Conservation (phyloP, 2,329 filamentous ascomycete species). For the Chalaropsis ovoidea region DNA sequence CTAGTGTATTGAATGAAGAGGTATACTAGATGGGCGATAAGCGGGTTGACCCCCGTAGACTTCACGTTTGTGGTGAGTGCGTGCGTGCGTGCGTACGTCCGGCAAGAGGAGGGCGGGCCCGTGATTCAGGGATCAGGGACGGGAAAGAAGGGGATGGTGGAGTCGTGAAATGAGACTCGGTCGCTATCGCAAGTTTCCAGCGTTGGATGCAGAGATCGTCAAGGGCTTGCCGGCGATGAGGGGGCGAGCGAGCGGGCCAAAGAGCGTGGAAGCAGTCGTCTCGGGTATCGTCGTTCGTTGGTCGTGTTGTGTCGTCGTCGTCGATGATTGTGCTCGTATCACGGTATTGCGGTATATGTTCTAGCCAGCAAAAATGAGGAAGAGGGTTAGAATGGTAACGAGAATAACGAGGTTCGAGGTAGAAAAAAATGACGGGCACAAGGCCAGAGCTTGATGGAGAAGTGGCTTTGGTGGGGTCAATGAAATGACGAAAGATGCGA, state of each 20-base stretch:
- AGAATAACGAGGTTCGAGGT: constrained; percentile 2
- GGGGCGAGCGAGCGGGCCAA: not conserved
- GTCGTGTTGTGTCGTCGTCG: not conserved
- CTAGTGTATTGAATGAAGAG: not conserved
- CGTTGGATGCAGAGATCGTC: not conserved
- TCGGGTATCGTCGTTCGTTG: not conserved
- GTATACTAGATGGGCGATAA: not conserved
- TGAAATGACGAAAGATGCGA: constrained; percentile 14
- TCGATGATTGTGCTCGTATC: not conserved
- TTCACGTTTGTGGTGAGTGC: not conserved
- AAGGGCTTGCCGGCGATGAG: not conserved
- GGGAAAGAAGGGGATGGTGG: not conserved
- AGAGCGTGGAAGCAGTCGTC: not conserved
- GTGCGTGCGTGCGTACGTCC: not conserved
- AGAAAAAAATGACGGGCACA: not conserved
- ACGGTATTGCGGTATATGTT: not conserved
- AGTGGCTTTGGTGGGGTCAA: constrained; percentile 12
- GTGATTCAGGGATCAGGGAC: not conserved
- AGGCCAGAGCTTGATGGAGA: constrained; percentile 11
- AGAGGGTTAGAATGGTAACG: not conserved
- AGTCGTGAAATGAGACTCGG: not conserved
- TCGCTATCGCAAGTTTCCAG: not conserved
- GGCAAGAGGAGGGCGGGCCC: not conserved
- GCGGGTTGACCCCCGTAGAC: not conserved
- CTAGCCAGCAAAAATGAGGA: not conserved